These are phyloP conservation scores for Moesziomyces sp. DNA, from an alignment of 1,284 basidiomycete species.

Conservation along the genomic window DNA sequence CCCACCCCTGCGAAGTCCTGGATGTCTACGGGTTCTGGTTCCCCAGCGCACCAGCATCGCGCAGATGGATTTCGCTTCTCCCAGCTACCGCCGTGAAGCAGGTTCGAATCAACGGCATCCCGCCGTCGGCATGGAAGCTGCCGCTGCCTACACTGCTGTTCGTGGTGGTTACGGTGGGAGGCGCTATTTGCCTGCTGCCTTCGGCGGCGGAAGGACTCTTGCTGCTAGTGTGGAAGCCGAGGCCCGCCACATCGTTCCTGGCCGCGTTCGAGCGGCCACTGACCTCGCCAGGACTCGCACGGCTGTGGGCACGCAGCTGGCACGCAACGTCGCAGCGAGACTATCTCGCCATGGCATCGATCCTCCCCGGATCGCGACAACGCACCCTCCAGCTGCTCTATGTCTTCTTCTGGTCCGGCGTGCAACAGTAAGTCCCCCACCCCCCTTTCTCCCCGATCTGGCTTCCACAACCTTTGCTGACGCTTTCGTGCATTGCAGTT, in stretches of 20 bases:
- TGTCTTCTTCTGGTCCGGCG: slow-evolving; percentile 43
- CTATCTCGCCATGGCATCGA: slow-evolving; percentile 24
- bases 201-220: slow-evolving; percentile 14
- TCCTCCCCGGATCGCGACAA: slow-evolving; percentile 16
- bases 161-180: slow-evolving; percentile 9
- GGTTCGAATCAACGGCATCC: slow-evolving; percentile 7
- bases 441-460: not conserved
- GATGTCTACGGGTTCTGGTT: slow-evolving; percentile 25
- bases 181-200: slow-evolving; percentile 15
- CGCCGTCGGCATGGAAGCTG: slow-evolving; percentile 16
- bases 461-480: not conserved
- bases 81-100: slow-evolving; percentile 7
- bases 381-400: slow-evolving; percentile 24
- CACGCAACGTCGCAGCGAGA: slow-evolving; percentile 35
- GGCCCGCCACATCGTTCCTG: slow-evolving; percentile 19
- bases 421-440: slow-evolving; percentile 30
- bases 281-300: slow-evolving; percentile 21
- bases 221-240: slow-evolving; percentile 19
- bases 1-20: slow-evolving; percentile 17
- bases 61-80: slow-evolving; percentile 7
- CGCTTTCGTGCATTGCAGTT: slow-evolving; percentile 8
- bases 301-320: slow-evolving; percentile 45
- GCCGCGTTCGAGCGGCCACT: slow-evolving; percentile 27
- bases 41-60: slow-evolving; percentile 8
- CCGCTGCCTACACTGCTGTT: slow-evolving; percentile 16